Evolutionary conservation across 352 stramenopile genomes (phyloP).

Genomic region (Phytopythium chamaehyphon): DNA sequence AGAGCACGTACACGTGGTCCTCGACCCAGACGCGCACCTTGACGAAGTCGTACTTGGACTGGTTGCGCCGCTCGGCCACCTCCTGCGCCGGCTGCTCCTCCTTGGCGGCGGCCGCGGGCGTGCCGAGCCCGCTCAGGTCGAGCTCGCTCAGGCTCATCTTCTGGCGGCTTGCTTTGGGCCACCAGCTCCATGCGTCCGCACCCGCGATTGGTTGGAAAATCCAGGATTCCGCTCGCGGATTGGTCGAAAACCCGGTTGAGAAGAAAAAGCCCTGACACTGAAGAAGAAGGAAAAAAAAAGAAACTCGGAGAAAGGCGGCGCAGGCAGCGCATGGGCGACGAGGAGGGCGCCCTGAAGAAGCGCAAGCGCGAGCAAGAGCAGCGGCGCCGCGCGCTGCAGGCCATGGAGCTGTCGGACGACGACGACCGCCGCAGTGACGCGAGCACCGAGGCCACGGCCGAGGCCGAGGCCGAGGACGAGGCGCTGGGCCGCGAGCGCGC

Average conservation of each 20-base stretch:
- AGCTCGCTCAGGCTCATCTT: slow-evolving; percentile 32
- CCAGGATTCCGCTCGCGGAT: background rate
- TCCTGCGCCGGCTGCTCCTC: slow-evolving; percentile 31
- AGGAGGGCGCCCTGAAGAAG: slow-evolving; percentile 30
- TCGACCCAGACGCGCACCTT: slow-evolving; percentile 89
- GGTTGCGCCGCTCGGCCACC: slow-evolving; percentile 72
- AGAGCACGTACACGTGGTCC: slow-evolving; percentile 88
- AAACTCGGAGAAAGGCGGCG: background rate
- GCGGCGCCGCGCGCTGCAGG: slow-evolving; percentile 4
- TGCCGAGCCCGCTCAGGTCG: slow-evolving; percentile 26
- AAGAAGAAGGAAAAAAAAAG: slow-evolving; percentile 1
- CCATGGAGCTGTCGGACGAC: background rate
- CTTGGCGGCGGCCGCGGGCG: slow-evolving; percentile 30
- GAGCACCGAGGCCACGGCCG: slow-evolving; percentile 3
- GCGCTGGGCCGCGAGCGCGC: slow-evolving; percentile 18
- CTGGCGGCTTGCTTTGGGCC: background rate
- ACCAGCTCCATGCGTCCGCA: too few relatives aligned
- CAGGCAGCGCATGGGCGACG: slow-evolving; percentile 15
- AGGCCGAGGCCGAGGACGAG: slow-evolving; percentile 9
- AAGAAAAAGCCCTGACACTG: too few relatives aligned
- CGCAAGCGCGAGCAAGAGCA: slow-evolving; percentile 26
- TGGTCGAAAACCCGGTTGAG: background rate
- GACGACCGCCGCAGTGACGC: slow-evolving; percentile 6
- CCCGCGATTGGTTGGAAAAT: slow-evolving; percentile 4
- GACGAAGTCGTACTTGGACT: slow-evolving; percentile 90